These are phyloP conservation scores for Lactifluus subvellereus DNA, from an alignment of 768 basidiomycete species.

Conservation along the genomic window DNA sequence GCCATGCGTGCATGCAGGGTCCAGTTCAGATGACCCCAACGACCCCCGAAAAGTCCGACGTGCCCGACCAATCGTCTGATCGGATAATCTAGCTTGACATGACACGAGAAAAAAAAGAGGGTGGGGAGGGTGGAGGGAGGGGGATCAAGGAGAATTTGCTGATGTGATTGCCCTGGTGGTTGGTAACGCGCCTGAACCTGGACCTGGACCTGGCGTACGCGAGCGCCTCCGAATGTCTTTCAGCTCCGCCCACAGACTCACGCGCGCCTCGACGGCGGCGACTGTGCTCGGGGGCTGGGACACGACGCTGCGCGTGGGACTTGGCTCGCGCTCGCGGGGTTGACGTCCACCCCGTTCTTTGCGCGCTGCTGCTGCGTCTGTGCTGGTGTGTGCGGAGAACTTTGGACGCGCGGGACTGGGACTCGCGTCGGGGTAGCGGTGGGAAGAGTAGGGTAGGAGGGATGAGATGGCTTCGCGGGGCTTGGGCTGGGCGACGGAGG, in stretches of 20 bases:
- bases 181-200: background rate
- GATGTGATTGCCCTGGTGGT: background rate
- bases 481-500: constrained; percentile 21
- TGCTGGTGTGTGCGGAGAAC: constrained; percentile 20
- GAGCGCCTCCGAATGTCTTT: constrained; percentile 20
- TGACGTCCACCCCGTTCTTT: constrained; percentile 1
- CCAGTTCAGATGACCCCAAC: too few species aligned
- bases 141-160: background rate
- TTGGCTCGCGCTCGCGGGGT: constrained; percentile 34
- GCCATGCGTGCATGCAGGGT: too few species aligned
- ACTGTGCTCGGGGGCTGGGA: constrained; percentile 20
- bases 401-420: constrained; percentile 33
- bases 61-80: background rate
- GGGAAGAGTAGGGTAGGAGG: background rate
- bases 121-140: background rate
- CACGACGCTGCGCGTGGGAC: constrained; percentile 32
- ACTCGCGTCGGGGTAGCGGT: constrained; percentile 7
- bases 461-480: constrained; percentile 15
- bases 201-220: constrained; percentile 8
- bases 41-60: background rate
- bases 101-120: too few species aligned
- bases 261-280: constrained; percentile 4
- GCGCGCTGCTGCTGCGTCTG: constrained; percentile 26
- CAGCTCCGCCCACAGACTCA: constrained; percentile 23
- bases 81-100: too few species aligned